These are phyloP conservation scores for Penicillium corylophilum DNA, from an alignment of 2,329 filamentous ascomycete species.

Conservation along the genomic window DNA sequence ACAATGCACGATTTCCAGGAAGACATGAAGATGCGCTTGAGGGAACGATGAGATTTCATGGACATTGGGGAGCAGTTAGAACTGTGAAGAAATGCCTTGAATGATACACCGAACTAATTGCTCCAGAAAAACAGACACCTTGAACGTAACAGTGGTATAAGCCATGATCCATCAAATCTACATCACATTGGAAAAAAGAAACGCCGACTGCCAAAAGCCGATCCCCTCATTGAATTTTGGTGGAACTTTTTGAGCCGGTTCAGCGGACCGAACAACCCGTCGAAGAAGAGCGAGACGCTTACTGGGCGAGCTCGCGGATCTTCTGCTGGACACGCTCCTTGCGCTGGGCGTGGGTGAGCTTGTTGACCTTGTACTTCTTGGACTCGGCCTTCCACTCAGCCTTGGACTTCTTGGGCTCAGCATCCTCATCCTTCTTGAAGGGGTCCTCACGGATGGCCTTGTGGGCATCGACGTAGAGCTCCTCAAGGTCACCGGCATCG, in stretches of 20 bases:
- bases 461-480: conserved; percentile 93
- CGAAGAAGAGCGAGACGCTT: conserved; percentile 31
- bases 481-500: conserved; percentile 95
- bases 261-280: conserved; percentile 14
- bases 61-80: conserved; percentile 32
- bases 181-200: conserved; percentile 25
- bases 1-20: conserved; percentile 7
- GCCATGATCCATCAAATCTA: conserved; percentile 32
- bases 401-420: conserved; percentile 89
- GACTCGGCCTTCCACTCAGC: conserved; percentile 95
- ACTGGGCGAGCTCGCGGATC: conserved; percentile 72
- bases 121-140: conserved; percentile 23
- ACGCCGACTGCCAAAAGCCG: conserved; percentile 27
- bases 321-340: conserved; percentile 80
- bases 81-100: conserved; percentile 33
- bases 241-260: conserved; percentile 23
- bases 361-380: conserved; percentile 77
- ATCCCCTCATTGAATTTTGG: conserved; percentile 26
- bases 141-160: conserved; percentile 28
- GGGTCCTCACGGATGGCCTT: conserved; percentile 96
- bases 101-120: conserved; percentile 33
- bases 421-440: conserved; percentile 82
- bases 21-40: conserved; percentile 18
- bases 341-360: conserved; percentile 83
- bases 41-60: conserved; percentile 28